phyloP scores from a whole-genome alignment of 495 filamentous ascomycete genomes.

The Talaromyces borbonicus region DNA sequence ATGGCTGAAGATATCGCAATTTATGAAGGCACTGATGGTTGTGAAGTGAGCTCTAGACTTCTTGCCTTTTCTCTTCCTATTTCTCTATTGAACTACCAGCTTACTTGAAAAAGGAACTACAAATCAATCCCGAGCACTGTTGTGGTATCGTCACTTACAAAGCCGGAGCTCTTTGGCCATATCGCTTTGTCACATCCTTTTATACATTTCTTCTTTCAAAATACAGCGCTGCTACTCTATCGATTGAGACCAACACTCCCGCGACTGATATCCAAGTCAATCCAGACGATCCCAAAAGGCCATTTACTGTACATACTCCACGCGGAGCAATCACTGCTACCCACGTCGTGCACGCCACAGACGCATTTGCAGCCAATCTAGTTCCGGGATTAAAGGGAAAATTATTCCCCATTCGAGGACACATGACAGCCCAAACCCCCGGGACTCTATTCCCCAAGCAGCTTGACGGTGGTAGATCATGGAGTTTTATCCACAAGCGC shows the following conservation, averaged over 20 bases:
- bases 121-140: slow-evolving; percentile 5
- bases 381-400: slow-evolving; percentile 32
- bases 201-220: slow-evolving; percentile 22
- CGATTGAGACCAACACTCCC: slow-evolving; percentile 29
- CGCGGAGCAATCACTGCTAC: slow-evolving; percentile 24
- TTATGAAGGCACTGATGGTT: slow-evolving; percentile 16
- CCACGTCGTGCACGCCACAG: slow-evolving; percentile 40
- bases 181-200: slow-evolving; percentile 29
- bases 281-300: neutral
- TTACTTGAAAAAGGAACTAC: no score
- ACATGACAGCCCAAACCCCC: slow-evolving; percentile 34
- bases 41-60: slow-evolving; percentile 15
- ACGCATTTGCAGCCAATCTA: slow-evolving; percentile 34
- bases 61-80: neutral
- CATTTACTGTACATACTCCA: slow-evolving; percentile 23
- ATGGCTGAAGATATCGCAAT: slow-evolving; percentile 10
- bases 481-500: slow-evolving; percentile 22
- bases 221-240: slow-evolving; percentile 16
- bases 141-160: slow-evolving; percentile 19
- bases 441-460: slow-evolving; percentile 5
- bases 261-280: slow-evolving; percentile 10
- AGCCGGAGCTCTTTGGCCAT: slow-evolving; percentile 33
- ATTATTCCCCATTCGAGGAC: slow-evolving; percentile 35
- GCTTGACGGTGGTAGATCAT: slow-evolving; percentile 15
- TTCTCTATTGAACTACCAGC: neutral